Conservation (phyloP, 2,329 filamentous ascomycete genomes). For the Chrysosporium queenslandicum region DNA sequence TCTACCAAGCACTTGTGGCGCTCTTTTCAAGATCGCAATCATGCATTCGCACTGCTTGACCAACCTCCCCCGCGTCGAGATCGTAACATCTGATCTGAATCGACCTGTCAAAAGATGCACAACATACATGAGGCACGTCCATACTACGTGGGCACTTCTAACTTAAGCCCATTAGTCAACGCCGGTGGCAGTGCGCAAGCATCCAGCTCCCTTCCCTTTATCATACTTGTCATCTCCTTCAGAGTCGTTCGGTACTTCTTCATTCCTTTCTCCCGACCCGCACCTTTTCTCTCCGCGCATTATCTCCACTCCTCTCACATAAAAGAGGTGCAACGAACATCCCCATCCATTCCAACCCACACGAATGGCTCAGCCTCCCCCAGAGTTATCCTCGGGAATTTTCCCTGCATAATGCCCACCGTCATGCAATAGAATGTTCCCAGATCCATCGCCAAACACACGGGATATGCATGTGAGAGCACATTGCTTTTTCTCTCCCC, state of each 20-base stretch:
- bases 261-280: not conserved
- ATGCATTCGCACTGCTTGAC: not conserved
- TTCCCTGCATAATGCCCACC: too few species aligned
- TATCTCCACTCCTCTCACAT: not conserved
- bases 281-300: not conserved
- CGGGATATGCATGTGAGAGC: conserved; percentile 6
- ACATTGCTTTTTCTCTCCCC: conserved; percentile 3
- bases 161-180: not conserved
- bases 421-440: not conserved
- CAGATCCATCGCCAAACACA: not conserved
- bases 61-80: not conserved
- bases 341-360: not conserved
- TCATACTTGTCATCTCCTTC: too few species aligned
- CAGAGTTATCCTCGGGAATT: not conserved
- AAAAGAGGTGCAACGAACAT: too few species aligned
- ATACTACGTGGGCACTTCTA: not conserved
- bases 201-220: too few species aligned
- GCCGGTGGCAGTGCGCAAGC: too few species aligned
- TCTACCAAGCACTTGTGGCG: too few species aligned
- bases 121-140: too few species aligned
- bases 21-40: not conserved
- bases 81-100: not conserved
- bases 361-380: not conserved
- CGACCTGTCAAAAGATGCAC: not conserved
- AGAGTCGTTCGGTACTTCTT: too few species aligned